Evolutionary conservation across 2,329 filamentous ascomycete species (phyloP), one percentile per base, ranked within the genome.

Genomic region (Penicillium janthinellum): DNA sequence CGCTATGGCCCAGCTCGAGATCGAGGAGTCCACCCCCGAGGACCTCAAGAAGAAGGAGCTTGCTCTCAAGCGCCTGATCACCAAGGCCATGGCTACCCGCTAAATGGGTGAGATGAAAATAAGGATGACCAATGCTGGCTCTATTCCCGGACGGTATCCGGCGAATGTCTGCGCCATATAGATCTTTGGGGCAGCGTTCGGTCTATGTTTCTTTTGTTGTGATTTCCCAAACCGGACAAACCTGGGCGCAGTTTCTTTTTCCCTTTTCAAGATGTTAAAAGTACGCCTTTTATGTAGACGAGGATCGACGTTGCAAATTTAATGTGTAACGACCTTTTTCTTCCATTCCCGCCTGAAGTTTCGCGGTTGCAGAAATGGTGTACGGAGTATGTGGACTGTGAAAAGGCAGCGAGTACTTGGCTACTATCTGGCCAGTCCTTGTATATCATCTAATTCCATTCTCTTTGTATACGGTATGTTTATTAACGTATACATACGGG

Each of bases 31-130:
- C 59, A 82, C 83, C 64, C 90, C 92, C 63, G 96, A 99, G 72
- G 95, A 99, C 78, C 85, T 99, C 72, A 98, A 96, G 91, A 98
- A 98, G 92, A 96, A 97, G 89, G 95, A 99, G 86, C 85, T 99
- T 69, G 92, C 92, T 63, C 87, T 99, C 67, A 99, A 98, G 92
- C 87, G 95, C 76, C 87, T 96, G 71, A 93, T 99, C 73, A 99
- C 95, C 82, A 99, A 98, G 90, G 93, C 91, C 73, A 96, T 96
- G 91, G 88, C 91, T 67, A 93, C 91, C 76, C 89, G 91, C 81
- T 96, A 93, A 88, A 78, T 59, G 57, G 54, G 51, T 59, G 59
- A 62, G 55, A 65, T 69, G 67, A 68, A 67, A 65, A 70, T 69
- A 68, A 68, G 62, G 65, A 64, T 61, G 66, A 60, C 62, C 60